Percentiles rank a stretch among this genome's conserved stretches.
Evolutionary conservation across 129 eudicot species (phyloP).

Genomic region (Saussurea involucrata): DNA sequence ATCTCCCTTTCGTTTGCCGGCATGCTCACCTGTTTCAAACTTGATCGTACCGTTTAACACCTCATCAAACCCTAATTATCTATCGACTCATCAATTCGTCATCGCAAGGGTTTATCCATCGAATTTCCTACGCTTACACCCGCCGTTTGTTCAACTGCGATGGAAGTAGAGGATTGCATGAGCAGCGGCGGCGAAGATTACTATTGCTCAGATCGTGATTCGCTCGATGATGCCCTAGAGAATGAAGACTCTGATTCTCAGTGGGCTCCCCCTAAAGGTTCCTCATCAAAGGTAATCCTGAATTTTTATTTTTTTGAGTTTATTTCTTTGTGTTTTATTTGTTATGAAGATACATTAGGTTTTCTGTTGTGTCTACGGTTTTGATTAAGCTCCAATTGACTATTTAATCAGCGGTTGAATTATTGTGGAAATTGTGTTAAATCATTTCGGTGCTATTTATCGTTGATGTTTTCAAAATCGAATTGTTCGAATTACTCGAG

Average conservation of each 20-base stretch:
- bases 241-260: slow-evolving; percentile 47
- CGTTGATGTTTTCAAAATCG: not conserved
- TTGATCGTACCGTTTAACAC: slow-evolving; percentile 1
- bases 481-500: not conserved
- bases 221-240: slow-evolving; percentile 42
- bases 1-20: slow-evolving; percentile 5
- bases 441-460: not conserved
- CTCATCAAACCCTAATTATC: slow-evolving; percentile 7
- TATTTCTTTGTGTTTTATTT: not conserved
- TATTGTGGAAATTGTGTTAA: slow-evolving; percentile 7
- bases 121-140: slow-evolving; percentile 1
- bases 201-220: slow-evolving; percentile 48
- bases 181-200: slow-evolving; percentile 57
- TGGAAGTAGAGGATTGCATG: slow-evolving; percentile 47
- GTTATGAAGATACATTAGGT: slow-evolving; percentile 1
- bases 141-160: slow-evolving; percentile 16
- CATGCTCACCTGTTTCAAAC: slow-evolving; percentile 9
- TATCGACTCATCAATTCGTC: not conserved
- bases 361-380: slow-evolving; percentile 6
- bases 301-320: not conserved
- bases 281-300: slow-evolving; percentile 47
- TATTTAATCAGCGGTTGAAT: slow-evolving; percentile 4
- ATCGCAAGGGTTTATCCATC: slow-evolving; percentile 6
- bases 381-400: not conserved
- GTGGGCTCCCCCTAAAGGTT: slow-evolving; percentile 40